A percentile compares a stretch with the other conserved stretches of the same genome.
Evolutionary conservation across 2,329 filamentous ascomycete genomes (phyloP).

Genomic region (Stachybotrys elegans): DNA sequence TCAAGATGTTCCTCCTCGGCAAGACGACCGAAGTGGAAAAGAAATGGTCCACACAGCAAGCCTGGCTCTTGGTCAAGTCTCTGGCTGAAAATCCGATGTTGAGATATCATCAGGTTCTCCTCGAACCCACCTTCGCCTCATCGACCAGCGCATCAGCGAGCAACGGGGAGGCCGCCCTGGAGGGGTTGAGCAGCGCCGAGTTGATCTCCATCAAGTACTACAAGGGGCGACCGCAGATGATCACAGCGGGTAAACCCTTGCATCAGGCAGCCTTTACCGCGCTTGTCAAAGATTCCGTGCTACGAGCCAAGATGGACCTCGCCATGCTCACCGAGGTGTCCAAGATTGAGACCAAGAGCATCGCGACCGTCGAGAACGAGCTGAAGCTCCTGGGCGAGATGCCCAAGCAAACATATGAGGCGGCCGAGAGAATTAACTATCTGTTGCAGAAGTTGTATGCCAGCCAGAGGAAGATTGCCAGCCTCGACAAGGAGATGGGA

Average conservation of each 20-base stretch:
- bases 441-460: conserved; percentile 66
- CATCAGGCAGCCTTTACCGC: conserved; percentile 77
- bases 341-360: conserved; percentile 65
- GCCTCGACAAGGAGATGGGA: conserved; percentile 67
- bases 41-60: conserved; percentile 79
- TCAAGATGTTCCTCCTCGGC: conserved; percentile 85
- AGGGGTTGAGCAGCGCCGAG: conserved; percentile 77
- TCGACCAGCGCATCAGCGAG: conserved; percentile 42
- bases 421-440: conserved; percentile 63
- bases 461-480: conserved; percentile 71
- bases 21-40: conserved; percentile 42
- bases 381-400: conserved; percentile 64
- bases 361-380: conserved; percentile 77
- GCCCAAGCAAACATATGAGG: conserved; percentile 65
- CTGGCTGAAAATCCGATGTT: conserved; percentile 65
- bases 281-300: conserved; percentile 65
- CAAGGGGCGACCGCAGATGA: conserved; percentile 71
- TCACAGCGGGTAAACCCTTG: conserved; percentile 80
- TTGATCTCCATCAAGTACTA: conserved; percentile 70
- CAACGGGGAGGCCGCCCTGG: conserved; percentile 69
- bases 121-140: conserved; percentile 68
- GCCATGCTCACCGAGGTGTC: conserved; percentile 63
- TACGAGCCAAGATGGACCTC: conserved; percentile 70
- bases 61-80: conserved; percentile 80
- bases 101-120: conserved; percentile 79